phyloP scores from a whole-genome alignment of 805 yeast genomes.

The Candida anglica region DNA sequence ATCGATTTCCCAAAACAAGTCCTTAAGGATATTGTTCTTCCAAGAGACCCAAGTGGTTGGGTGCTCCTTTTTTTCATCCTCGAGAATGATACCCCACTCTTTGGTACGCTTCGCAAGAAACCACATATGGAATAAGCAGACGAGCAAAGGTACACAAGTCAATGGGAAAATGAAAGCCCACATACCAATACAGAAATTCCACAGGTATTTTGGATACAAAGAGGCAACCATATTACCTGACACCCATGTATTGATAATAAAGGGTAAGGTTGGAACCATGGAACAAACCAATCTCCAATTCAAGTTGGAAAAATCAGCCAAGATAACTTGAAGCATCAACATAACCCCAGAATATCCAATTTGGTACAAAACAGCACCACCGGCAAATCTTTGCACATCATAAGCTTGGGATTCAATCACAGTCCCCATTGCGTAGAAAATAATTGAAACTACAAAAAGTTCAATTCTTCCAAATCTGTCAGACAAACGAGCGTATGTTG shows the following conservation, averaged over 20 bases:
- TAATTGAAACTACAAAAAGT: conserved; percentile 42
- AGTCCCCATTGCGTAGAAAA: conserved; percentile 61
- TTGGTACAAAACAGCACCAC: conserved; percentile 53
- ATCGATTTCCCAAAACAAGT: conserved; percentile 61
- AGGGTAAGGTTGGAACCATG: conserved; percentile 67
- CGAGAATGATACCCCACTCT: conserved; percentile 43
- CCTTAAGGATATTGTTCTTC: conserved; percentile 10
- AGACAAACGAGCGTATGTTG: conserved; percentile 58
- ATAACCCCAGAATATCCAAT: conserved; percentile 61
- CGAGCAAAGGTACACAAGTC: conserved; percentile 55
- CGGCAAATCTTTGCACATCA: conserved; percentile 56
- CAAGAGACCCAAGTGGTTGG: conserved; percentile 24
- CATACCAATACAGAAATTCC: conserved; percentile 66
- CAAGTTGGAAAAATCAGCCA: conserved; percentile 64
- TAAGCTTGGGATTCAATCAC: conserved; percentile 59
- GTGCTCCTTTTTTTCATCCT: conserved; percentile 32
- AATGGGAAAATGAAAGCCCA: conserved; percentile 77
- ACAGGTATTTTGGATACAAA: conserved; percentile 49
- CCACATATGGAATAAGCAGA: conserved; percentile 54
- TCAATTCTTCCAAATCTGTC: conserved; percentile 66
- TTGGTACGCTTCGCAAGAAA: conserved; percentile 47
- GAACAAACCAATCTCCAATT: conserved; percentile 69
- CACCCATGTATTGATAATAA: conserved; percentile 76
- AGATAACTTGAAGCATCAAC: conserved; percentile 50
- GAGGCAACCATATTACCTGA: conserved; percentile 52